Conservation (phyloP, 1,139 yeast species). For the Groenewaldozyma sp. region DNA sequence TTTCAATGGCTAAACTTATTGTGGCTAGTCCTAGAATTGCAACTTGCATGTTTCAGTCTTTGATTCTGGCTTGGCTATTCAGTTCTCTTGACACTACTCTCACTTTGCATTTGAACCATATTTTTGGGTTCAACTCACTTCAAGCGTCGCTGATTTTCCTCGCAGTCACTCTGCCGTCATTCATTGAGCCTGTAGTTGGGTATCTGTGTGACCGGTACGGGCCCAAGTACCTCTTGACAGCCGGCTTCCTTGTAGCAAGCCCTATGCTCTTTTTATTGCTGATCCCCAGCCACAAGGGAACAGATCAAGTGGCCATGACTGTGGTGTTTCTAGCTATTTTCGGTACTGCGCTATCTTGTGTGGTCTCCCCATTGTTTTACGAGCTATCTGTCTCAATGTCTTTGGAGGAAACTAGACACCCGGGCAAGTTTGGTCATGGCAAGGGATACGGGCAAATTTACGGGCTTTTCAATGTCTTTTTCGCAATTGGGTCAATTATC, state of each 20-base stretch:
- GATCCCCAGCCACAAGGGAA: slow-evolving; percentile 21
- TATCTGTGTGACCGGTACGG: slow-evolving; percentile 26
- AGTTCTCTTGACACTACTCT: slow-evolving; percentile 29
- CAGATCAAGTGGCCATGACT: slow-evolving; percentile 24
- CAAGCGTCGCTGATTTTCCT: slow-evolving; percentile 28
- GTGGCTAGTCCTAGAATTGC: slow-evolving; percentile 19
- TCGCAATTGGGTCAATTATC: slow-evolving; percentile 26
- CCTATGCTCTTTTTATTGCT: slow-evolving; percentile 25
- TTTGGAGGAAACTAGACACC: slow-evolving; percentile 20
- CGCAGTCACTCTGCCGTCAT: slow-evolving; percentile 27
- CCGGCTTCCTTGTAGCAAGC: slow-evolving; percentile 21
- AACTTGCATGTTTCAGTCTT: slow-evolving; percentile 21
- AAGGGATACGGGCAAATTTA: slow-evolving; percentile 31
- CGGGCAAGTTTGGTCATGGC: slow-evolving; percentile 28
- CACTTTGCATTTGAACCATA: slow-evolving; percentile 25
- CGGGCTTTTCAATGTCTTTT: slow-evolving; percentile 30
- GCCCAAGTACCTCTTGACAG: slow-evolving; percentile 22
- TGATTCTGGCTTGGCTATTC: slow-evolving; percentile 27
- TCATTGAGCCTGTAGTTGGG: slow-evolving; percentile 29
- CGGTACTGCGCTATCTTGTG: slow-evolving; percentile 21
- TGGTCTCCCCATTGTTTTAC: slow-evolving; percentile 25
- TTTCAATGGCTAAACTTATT: slow-evolving; percentile 16
- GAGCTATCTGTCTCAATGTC: slow-evolving; percentile 26
- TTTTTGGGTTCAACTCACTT: slow-evolving; percentile 26
- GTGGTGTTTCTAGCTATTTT: slow-evolving; percentile 23